These are phyloP conservation scores for Erucastrum elatum DNA, from an alignment of 345 rosid genomes.

Conservation along the genomic window DNA sequence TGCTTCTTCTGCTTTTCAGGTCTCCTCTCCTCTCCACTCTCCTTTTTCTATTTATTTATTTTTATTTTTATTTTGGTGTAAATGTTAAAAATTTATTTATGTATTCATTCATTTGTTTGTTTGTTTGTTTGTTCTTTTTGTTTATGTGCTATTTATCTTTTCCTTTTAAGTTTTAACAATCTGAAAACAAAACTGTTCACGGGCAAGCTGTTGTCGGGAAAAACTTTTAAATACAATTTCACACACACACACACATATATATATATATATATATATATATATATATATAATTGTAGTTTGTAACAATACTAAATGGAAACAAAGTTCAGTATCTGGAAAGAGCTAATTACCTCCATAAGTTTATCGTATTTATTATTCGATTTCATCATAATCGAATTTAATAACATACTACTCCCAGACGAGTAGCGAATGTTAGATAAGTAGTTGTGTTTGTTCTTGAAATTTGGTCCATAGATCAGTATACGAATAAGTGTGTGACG, in stretches of 20 bases:
- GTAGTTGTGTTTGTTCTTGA: not conserved
- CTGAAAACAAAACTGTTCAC: not conserved
- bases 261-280: not conserved
- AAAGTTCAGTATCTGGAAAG: too few relatives aligned
- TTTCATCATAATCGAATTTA: not conserved
- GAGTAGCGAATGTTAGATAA: not conserved
- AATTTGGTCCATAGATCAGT: not conserved
- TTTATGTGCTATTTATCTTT: not conserved
- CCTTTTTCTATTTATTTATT: not conserved
- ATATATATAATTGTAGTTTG: not conserved
- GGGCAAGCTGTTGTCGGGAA: not conserved
- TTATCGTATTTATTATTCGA: not conserved
- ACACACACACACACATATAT: too few relatives aligned
- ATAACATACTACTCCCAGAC: not conserved
- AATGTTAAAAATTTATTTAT: too few relatives aligned
- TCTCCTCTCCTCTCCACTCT: conserved; percentile 26
- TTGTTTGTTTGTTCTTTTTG: not conserved
- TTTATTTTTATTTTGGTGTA: too few relatives aligned
- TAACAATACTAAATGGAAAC: not conserved
- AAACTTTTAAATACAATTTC: not conserved
- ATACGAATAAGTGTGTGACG: conserved; percentile 5
- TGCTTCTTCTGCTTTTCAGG: conserved; percentile 66
- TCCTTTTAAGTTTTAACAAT: not conserved
- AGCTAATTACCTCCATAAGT: not conserved
- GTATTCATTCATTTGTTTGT: too few relatives aligned